A percentile compares a stretch with the other conserved stretches of the same genome.
Evolutionary conservation across 495 filamentous ascomycete species (phyloP).

Genomic region (Gamarada debralockiae): DNA sequence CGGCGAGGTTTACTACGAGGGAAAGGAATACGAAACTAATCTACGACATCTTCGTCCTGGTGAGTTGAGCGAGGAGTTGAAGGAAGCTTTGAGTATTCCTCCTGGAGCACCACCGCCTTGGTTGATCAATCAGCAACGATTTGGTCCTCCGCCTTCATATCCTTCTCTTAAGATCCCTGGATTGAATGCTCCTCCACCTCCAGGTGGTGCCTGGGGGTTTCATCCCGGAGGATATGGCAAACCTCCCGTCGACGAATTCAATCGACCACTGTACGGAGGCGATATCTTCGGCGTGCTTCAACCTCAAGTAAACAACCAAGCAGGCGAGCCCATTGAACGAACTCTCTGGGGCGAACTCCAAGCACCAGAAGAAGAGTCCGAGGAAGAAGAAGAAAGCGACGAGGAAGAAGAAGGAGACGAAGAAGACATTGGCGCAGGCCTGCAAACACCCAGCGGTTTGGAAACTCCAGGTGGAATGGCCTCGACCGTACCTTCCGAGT

Average conservation of each 20-base stretch:
- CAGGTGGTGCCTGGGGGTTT: constrained; percentile 95
- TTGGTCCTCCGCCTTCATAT: constrained; percentile 90
- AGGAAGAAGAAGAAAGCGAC: constrained; percentile 75
- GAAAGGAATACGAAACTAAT: constrained; percentile 97
- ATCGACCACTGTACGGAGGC: constrained; percentile 84
- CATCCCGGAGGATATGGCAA: constrained; percentile 95
- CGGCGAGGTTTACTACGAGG: constrained; percentile 97
- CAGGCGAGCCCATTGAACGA: constrained; percentile 80
- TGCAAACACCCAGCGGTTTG: constrained; percentile 70
- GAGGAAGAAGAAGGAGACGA: constrained; percentile 73
- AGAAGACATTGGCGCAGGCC: constrained; percentile 52
- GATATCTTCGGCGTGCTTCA: constrained; percentile 88
- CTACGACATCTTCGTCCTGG: constrained; percentile 84
- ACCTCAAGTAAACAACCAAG: constrained; percentile 43
- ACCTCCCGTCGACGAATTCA: constrained; percentile 89
- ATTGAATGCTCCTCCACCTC: constrained; percentile 88
- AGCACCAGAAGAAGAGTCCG: constrained; percentile 72
- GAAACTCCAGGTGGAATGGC: constrained; percentile 80
- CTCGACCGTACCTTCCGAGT: constrained; percentile 75
- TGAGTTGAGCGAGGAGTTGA: constrained; percentile 83
- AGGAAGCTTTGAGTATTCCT: constrained; percentile 91
- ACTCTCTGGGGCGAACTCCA: constrained; percentile 95
- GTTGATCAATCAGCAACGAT: constrained; percentile 94
- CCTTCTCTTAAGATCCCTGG: constrained; percentile 89
- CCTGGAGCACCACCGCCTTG: constrained; percentile 93